Conservation (phyloP, 2,329 filamentous ascomycete species). For the Paracoccidioides lutzii region DNA sequence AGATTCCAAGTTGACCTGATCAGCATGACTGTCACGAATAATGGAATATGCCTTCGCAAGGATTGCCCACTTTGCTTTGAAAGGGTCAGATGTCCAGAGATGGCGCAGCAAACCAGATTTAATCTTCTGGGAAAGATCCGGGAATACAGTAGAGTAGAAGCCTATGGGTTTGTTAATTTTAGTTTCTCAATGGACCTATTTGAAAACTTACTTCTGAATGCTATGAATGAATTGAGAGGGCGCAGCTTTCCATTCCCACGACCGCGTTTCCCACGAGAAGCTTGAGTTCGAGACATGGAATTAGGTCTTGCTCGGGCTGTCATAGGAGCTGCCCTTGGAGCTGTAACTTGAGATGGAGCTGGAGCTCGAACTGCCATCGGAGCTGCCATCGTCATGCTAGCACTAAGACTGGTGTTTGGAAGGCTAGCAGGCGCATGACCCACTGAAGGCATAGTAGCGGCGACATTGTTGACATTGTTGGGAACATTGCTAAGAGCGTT, state of each 20-base stretch:
- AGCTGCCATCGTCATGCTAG: conserved; percentile 1
- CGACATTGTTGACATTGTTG: conserved; percentile 1
- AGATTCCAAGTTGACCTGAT: conserved; percentile 33
- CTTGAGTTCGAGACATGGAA: conserved; percentile 5
- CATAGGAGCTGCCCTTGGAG: no score
- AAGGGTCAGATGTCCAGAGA: conserved; percentile 40
- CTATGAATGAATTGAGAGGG: conserved; percentile 28
- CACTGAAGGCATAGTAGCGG: conserved; percentile 1
- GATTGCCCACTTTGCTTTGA: conserved; percentile 41
- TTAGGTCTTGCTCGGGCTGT: not conserved
- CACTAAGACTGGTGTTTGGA: not conserved
- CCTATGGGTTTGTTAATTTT: conserved; percentile 20
- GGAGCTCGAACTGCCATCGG: no score
- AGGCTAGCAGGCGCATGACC: conserved; percentile 3
- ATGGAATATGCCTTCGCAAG: conserved; percentile 44
- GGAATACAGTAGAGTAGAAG: conserved; percentile 37
- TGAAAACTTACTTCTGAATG: conserved; percentile 24
- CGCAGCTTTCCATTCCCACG: conserved; percentile 15
- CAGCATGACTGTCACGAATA: conserved; percentile 39
- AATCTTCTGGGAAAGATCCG: conserved; percentile 38
- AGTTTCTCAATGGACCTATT: not conserved
- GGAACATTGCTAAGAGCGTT: no score
- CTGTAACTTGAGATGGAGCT: no score
- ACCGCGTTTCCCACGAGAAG: conserved; percentile 12
- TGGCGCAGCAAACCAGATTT: conserved; percentile 38